Conservation (phyloP, 345 rosid species). For the Carallia brachiata region DNA sequence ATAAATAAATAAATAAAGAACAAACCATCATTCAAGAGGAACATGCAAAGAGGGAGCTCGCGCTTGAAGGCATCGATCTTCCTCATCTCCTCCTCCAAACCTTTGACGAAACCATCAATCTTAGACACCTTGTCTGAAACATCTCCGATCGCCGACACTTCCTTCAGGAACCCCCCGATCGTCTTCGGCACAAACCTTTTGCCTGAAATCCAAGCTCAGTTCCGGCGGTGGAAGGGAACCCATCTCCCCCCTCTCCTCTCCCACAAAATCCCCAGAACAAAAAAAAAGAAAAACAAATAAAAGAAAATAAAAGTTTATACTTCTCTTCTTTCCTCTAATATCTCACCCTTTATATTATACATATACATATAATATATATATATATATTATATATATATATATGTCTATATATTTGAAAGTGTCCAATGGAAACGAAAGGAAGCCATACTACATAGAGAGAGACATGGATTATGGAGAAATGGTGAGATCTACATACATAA, state of each 20-base stretch:
- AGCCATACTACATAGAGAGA: neutral
- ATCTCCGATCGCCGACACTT: conserved; percentile 45
- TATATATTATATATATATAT: too few species aligned
- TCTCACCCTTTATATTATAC: neutral
- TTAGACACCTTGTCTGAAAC: conserved; percentile 40
- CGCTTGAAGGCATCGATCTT: conserved; percentile 79
- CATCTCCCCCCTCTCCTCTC: conserved; percentile 18
- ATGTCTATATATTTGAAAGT: too few species aligned
- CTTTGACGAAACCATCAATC: conserved; percentile 49
- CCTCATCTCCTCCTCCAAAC: conserved; percentile 68
- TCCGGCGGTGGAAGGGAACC: conserved; percentile 58
- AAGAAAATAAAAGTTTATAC: too few species aligned
- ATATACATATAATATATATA: neutral
- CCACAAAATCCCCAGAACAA: neutral
- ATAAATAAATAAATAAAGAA: conserved; percentile 1
- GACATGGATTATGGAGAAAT: conserved; percentile 12
- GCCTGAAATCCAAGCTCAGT: conserved; percentile 68
- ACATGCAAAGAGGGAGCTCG: conserved; percentile 82
- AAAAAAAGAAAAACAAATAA: neutral
- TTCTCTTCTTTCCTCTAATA: neutral
- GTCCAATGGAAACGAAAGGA: neutral
- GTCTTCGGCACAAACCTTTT: conserved; percentile 45
- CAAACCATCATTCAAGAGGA: conserved; percentile 77
- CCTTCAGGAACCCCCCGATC: conserved; percentile 49
- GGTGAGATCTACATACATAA: conserved; percentile 38